Conservation (phyloP, 441 rosid species). For the Gossypium lobatum region DNA sequence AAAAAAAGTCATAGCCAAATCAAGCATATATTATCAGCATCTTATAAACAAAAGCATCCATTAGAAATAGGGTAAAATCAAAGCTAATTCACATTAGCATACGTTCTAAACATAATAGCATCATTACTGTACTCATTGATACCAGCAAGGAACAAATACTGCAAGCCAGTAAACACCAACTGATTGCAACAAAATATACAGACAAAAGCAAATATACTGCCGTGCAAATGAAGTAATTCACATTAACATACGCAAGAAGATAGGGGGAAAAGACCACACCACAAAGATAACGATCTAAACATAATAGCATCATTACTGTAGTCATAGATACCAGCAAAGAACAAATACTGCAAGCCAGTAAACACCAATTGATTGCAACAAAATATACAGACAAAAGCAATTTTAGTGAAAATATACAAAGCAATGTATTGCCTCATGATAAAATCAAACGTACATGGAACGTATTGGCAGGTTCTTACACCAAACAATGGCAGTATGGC, state of each 20-base stretch:
- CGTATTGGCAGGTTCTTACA: conserved; percentile 21
- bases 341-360: conserved; percentile 23
- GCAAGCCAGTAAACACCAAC: conserved; percentile 30
- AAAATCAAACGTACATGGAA: conserved; percentile 31
- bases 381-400: conserved; percentile 49
- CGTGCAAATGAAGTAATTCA: background rate
- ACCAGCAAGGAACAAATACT: conserved; percentile 20
- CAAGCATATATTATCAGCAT: background rate
- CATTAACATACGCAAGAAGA: background rate
- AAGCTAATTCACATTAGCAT: background rate
- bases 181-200: conserved; percentile 50
- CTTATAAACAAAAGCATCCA: background rate
- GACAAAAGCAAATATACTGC: conserved; percentile 23
- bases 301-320: conserved; percentile 13
- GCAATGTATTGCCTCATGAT: conserved; percentile 37
- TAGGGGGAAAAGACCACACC: background rate
- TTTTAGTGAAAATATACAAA: conserved; percentile 47
- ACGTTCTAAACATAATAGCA: background rate
- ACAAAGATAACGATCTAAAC: background rate
- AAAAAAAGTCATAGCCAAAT: background rate
- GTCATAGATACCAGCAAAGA: conserved; percentile 20
- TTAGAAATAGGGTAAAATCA: background rate
- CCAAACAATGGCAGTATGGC: conserved; percentile 33
- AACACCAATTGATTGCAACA: conserved; percentile 37
- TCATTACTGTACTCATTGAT: conserved; percentile 21